Evolutionary conservation across 805 yeast genomes (phyloP).

Genomic region (Saturnispora sekii): DNA sequence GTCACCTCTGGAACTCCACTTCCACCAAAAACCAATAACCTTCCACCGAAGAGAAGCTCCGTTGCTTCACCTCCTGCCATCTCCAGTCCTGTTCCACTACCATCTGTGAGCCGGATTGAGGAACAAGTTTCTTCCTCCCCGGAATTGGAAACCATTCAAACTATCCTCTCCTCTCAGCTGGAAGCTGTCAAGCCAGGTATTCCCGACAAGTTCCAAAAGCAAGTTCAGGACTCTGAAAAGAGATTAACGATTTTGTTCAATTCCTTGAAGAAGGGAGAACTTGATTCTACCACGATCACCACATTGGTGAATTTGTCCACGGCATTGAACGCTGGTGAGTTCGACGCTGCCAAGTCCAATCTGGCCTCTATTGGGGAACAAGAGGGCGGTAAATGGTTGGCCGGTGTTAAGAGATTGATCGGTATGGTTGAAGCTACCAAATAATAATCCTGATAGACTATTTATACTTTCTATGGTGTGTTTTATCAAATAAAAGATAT

Average conservation of each 20-base stretch:
- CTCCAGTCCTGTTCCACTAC: slow-evolving; percentile 13
- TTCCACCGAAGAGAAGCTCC: slow-evolving; percentile 4
- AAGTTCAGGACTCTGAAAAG: slow-evolving; percentile 71
- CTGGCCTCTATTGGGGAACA: slow-evolving; percentile 55
- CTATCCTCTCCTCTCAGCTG: slow-evolving; percentile 45
- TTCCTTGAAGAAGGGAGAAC: slow-evolving; percentile 64
- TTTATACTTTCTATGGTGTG: too few species aligned
- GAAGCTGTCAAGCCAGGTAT: slow-evolving; percentile 58
- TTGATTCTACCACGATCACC: slow-evolving; percentile 44
- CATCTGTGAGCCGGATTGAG: slow-evolving; percentile 45
- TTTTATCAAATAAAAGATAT: too few species aligned
- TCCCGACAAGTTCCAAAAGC: slow-evolving; percentile 66
- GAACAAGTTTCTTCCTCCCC: slow-evolving; percentile 38
- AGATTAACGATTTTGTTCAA: slow-evolving; percentile 69
- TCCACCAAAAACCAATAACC: background rate
- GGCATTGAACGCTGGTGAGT: slow-evolving; percentile 46
- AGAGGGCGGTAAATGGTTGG: slow-evolving; percentile 87
- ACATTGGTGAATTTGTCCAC: slow-evolving; percentile 43
- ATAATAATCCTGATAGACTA: background rate
- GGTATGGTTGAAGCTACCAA: slow-evolving; percentile 49
- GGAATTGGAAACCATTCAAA: slow-evolving; percentile 46
- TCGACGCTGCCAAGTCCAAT: slow-evolving; percentile 46
- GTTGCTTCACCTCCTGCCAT: slow-evolving; percentile 12
- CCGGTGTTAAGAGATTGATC: slow-evolving; percentile 82
- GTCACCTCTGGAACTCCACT: background rate